phyloP scores from a whole-genome alignment of 306 rosid species.

The Mucuna pruriens region DNA sequence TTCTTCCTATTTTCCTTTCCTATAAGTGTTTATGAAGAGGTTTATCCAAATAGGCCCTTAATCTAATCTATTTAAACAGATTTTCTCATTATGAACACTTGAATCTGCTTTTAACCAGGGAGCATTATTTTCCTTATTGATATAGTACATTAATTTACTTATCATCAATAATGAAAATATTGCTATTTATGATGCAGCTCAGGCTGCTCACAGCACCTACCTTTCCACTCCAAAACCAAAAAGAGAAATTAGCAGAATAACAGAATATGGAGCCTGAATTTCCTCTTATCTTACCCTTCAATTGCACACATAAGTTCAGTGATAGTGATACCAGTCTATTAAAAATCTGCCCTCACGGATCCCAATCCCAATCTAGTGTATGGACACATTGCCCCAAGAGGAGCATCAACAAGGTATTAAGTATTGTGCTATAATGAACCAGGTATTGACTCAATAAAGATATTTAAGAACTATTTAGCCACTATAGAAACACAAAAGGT shows the following conservation, averaged over 20 bases:
- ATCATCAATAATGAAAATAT: slow-evolving; percentile 18
- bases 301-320: background rate
- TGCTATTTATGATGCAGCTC: slow-evolving; percentile 13
- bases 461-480: slow-evolving; percentile 15
- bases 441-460: background rate
- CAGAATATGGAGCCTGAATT: slow-evolving; percentile 28
- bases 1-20: too few relatives aligned
- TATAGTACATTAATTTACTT: slow-evolving; percentile 5
- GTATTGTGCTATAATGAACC: slow-evolving; percentile 12
- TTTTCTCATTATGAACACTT: background rate
- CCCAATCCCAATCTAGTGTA: background rate
- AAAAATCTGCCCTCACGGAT: background rate
- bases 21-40: too few relatives aligned
- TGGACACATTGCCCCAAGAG: background rate
- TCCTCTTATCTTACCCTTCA: slow-evolving; percentile 11
- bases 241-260: slow-evolving; percentile 16
- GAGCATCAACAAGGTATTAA: slow-evolving; percentile 5
- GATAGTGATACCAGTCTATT: background rate
- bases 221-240: background rate
- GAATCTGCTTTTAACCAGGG: slow-evolving; percentile 19
- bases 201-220: slow-evolving; percentile 19
- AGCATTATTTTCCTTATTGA: slow-evolving; percentile 12
- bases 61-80: slow-evolving; percentile 6
- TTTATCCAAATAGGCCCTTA: too few relatives aligned
- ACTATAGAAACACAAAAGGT: slow-evolving; percentile 23